These are phyloP conservation scores for Xylaria sp. DNA, from an alignment of 2,329 filamentous ascomycete genomes.

Conservation along the genomic window DNA sequence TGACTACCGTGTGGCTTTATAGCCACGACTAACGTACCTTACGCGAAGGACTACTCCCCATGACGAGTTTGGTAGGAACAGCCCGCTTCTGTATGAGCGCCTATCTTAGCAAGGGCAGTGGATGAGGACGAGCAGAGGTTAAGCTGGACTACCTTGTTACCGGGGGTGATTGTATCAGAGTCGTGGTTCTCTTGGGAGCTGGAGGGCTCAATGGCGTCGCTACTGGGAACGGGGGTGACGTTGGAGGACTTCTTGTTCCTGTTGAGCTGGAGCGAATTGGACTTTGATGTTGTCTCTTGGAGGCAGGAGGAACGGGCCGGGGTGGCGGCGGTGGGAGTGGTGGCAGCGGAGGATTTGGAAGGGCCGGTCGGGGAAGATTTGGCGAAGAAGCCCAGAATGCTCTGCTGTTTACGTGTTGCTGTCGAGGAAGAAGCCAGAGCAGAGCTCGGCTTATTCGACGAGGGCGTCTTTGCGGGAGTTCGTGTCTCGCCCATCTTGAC, in stretches of 20 bases:
- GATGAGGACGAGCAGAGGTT: constrained; percentile 60
- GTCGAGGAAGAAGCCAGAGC: constrained; percentile 52
- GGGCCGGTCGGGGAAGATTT: constrained; percentile 57
- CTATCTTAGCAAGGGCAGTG: constrained; percentile 55
- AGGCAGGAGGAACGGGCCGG: constrained; percentile 52
- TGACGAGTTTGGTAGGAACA: constrained; percentile 53
- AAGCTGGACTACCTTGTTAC: constrained; percentile 61
- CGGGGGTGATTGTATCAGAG: constrained; percentile 47
- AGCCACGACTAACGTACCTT: constrained; percentile 66
- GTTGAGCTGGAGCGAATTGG: constrained; percentile 55
- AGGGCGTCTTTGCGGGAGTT: constrained; percentile 52
- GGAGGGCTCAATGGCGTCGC: constrained; percentile 74
- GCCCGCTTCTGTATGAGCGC: constrained; percentile 51
- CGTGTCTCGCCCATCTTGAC: constrained; percentile 46
- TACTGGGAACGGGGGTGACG: constrained; percentile 82
- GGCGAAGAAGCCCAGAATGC: constrained; percentile 83
- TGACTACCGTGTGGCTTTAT: background rate
- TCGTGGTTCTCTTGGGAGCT: constrained; percentile 75
- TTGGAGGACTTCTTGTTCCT: constrained; percentile 53
- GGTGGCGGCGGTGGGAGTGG: constrained; percentile 39
- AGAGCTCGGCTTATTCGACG: constrained; percentile 57
- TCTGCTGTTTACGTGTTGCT: constrained; percentile 73
- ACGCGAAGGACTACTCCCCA: constrained; percentile 78
- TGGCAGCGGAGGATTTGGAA: constrained; percentile 43
- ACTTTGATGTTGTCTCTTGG: constrained; percentile 61